Percentiles rank a stretch among this genome's conserved stretches.
These are phyloP conservation scores for Chrysopogon serrulatus DNA, from an alignment of 176 grass and related monocot species.

Conservation along the genomic window DNA sequence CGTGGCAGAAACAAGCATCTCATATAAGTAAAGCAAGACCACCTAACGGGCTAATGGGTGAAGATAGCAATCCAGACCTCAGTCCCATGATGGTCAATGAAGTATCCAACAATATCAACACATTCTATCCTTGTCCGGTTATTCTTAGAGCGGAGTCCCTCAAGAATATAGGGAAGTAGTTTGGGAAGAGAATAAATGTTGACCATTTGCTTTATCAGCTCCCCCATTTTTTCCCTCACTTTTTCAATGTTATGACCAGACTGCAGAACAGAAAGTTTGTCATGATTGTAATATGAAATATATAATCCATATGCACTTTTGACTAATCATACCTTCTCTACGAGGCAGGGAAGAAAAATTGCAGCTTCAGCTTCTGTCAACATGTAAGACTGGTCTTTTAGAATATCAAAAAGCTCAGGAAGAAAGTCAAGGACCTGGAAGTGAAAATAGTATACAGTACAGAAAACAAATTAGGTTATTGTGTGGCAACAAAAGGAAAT, in stretches of 20 bases:
- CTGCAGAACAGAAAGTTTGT: conserved; percentile 33
- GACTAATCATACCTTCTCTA: conserved; percentile 71
- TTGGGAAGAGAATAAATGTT: conserved; percentile 82
- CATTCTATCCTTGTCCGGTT: conserved; percentile 97
- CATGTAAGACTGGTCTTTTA: conserved; percentile 88
- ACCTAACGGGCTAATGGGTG: neutral
- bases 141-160: conserved; percentile 96
- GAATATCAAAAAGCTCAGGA: conserved; percentile 86
- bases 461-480: neutral
- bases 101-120: conserved; percentile 88
- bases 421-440: conserved; percentile 95
- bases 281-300: neutral
- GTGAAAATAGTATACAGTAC: neutral
- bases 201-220: conserved; percentile 91
- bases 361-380: conserved; percentile 94
- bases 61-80: conserved; percentile 49
- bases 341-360: conserved; percentile 88
- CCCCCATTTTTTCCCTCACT: conserved; percentile 90
- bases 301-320: neutral
- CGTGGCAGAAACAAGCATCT: conserved; percentile 14
- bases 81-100: conserved; percentile 78
- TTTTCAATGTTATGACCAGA: conserved; percentile 99
- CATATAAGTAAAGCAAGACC: neutral
- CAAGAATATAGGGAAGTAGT: conserved; percentile 85
- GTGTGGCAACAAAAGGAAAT: neutral